These are phyloP conservation scores for Aspergillus cejpii DNA, from an alignment of 2,329 filamentous ascomycete genomes.

Conservation along the genomic window DNA sequence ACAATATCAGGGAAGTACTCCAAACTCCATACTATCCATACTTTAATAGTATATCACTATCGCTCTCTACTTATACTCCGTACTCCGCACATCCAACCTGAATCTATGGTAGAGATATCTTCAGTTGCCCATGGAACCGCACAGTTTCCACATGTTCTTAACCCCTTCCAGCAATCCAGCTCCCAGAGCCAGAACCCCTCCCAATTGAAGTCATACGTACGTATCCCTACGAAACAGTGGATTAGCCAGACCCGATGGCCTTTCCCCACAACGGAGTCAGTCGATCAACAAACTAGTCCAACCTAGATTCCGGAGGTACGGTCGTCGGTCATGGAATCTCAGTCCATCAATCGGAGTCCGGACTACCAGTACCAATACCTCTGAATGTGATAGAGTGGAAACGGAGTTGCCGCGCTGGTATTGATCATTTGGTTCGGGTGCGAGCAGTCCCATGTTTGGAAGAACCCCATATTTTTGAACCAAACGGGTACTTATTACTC, in stretches of 20 bases:
- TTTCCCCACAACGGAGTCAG: slow-evolving; percentile 2
- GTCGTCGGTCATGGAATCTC: not conserved
- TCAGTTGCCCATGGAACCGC: not conserved
- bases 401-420: not conserved
- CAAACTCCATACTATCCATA: too few species aligned
- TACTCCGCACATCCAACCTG: not conserved
- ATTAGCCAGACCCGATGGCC: not conserved
- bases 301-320: not conserved
- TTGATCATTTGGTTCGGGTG: slow-evolving; percentile 4
- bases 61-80: not conserved
- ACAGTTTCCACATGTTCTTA: not conserved
- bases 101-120: not conserved
- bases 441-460: slow-evolving; percentile 3
- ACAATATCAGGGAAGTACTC: too few species aligned
- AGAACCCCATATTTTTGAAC: not conserved
- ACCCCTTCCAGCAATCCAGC: not conserved
- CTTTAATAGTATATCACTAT: too few species aligned
- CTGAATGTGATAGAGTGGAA: too few species aligned
- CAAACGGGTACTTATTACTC: not conserved
- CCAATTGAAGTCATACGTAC: not conserved
- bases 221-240: not conserved
- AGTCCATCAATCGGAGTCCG: not conserved
- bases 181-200: too few species aligned
- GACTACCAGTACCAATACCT: too few species aligned
- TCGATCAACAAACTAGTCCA: not conserved